phyloP scores from a whole-genome alignment of 345 rosid genomes.

The Anacardium occidentale region DNA sequence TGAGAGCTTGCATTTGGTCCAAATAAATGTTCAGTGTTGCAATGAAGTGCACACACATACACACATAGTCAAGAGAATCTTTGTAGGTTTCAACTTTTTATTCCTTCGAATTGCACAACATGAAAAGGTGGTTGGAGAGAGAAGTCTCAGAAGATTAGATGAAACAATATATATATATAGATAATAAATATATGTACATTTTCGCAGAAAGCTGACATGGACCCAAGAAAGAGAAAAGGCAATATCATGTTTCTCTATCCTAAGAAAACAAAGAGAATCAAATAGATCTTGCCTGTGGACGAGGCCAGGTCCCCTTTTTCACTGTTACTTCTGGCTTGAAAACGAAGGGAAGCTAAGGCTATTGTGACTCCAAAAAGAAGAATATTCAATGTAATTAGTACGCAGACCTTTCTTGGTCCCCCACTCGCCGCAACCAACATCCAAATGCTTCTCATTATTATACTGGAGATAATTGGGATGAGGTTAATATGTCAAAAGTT shows the following conservation, averaged over 20 bases:
- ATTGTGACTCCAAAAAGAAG: slow-evolving; percentile 29
- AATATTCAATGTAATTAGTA: slow-evolving; percentile 17
- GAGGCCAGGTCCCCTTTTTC: slow-evolving; percentile 47
- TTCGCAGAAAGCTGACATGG: slow-evolving; percentile 29
- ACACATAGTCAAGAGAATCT: slow-evolving; percentile 32
- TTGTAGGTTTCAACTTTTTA: slow-evolving; percentile 17
- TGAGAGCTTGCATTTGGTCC: slow-evolving; percentile 16
- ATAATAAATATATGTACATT: too few species aligned
- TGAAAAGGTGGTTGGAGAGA: slow-evolving; percentile 22
- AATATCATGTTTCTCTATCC: slow-evolving; percentile 49
- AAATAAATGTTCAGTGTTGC: slow-evolving; percentile 22
- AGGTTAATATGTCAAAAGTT: too few species aligned
- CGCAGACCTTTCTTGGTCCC: slow-evolving; percentile 34
- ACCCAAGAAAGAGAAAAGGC: slow-evolving; percentile 51
- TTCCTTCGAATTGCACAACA: slow-evolving; percentile 26
- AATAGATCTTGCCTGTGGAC: slow-evolving; percentile 52
- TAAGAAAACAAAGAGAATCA: slow-evolving; percentile 53
- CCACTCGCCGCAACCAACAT: slow-evolving; percentile 17
- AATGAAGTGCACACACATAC: slow-evolving; percentile 2
- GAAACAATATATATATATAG: background rate
- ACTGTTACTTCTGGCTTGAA: slow-evolving; percentile 38
- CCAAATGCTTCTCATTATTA: slow-evolving; percentile 12
- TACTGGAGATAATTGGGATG: background rate
- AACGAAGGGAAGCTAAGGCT: slow-evolving; percentile 31
- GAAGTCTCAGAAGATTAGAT: slow-evolving; percentile 9